Evolutionary conservation across 2,329 filamentous ascomycete genomes (phyloP).

Genomic region (Talaromyces sp.): DNA sequence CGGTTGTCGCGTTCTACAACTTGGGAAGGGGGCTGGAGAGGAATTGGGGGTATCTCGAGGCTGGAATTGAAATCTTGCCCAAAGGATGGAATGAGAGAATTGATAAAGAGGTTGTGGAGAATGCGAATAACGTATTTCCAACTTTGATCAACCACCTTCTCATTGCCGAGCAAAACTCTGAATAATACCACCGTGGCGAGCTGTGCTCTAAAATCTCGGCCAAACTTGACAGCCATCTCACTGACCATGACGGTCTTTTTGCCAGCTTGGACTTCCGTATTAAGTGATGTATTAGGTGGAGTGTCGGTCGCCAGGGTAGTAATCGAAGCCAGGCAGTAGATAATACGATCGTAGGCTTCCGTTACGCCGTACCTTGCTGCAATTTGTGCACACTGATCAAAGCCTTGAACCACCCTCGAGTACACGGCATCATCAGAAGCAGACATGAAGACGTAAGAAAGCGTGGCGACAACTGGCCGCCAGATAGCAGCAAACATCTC

Average conservation of each 20-base stretch:
- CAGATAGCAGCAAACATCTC: conserved; percentile 97
- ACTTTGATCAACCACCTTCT: conserved; percentile 64
- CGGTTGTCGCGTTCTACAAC: conserved; percentile 84
- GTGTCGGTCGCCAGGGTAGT: conserved; percentile 75
- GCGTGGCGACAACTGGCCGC: conserved; percentile 88
- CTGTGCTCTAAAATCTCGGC: conserved; percentile 88
- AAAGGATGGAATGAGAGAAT: conserved; percentile 83
- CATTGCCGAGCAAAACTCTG: conserved; percentile 81
- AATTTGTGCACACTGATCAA: conserved; percentile 92
- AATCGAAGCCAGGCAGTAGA: conserved; percentile 85
- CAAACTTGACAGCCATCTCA: conserved; percentile 92
- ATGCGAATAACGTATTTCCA: conserved; percentile 71
- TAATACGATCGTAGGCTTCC: conserved; percentile 87
- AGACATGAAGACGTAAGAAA: conserved; percentile 98
- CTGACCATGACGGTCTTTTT: conserved; percentile 97
- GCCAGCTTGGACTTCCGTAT: conserved; percentile 90
- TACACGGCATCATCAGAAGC: conserved; percentile 96
- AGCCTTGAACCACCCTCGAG: conserved; percentile 85
- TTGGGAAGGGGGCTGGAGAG: conserved; percentile 84
- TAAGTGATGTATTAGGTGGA: conserved; percentile 77
- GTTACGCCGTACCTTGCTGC: conserved; percentile 77
- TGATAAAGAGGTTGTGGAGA: conserved; percentile 92
- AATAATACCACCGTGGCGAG: conserved; percentile 94
- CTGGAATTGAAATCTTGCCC: conserved; percentile 62
- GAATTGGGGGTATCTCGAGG: conserved; percentile 73